Evolutionary conservation across 164 flowering plant species (phyloP), one percentile per base, ranked within the genome.

Genomic region (Houttuynia cordata): DNA sequence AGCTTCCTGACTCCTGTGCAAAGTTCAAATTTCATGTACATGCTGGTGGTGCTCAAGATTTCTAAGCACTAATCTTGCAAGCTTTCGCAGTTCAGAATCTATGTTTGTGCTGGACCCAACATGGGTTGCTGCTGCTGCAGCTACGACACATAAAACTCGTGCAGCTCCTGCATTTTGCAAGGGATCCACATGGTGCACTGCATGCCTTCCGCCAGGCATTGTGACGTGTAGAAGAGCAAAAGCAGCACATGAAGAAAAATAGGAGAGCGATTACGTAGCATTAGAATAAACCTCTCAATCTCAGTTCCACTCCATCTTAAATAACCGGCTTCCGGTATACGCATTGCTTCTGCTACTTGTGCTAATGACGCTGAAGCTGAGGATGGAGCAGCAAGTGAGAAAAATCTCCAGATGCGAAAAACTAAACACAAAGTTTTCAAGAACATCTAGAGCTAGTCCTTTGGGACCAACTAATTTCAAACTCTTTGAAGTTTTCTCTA

Each of bases 271-370:
- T 91, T 93, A 30, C 91, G 78, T 56, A 94, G 81, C 99, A 94
- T 94, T 45, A 74, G 30, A 51, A 94, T 79, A 69, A 94, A 94
- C 74, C 97, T 79, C 67, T 93, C 96, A 56, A 91, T 88, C 71
- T 94, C 99, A 65, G 99, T 91, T 57, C 87, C 95, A 74, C 99
- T 93, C 96, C 96, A 91, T 87, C 98, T 78, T 45, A 91, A 78
- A 79, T 91, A 95, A 55, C 98, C 98, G 41, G 96, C 96, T 75
- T 91, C 98, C 62, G 75, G 92, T 67, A 91, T 91, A 13, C 96
- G 89, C 65, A 89, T 84, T 52, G 81, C 71, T 68, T 88, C 92
- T 45, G 86, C 84, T 25, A 88, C 87, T 73, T 83, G 92, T 18
- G 80, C 40, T 30, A 89, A 72, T 57, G 96, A 76, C 54, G 93